phyloP scores from a whole-genome alignment of 306 rosid species.

The Neltuma alba region DNA sequence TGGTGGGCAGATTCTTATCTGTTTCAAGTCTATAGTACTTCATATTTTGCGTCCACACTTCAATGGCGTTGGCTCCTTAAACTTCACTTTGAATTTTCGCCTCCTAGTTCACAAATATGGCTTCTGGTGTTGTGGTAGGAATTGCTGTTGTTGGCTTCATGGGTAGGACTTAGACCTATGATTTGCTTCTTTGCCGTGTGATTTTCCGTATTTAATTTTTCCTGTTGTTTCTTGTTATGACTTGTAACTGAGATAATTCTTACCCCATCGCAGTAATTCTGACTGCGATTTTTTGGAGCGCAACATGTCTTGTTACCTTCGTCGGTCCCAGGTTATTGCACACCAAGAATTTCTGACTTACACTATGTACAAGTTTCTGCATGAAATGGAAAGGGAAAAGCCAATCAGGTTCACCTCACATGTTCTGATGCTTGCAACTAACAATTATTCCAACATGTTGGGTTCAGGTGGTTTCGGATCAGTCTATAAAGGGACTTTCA shows the following conservation, averaged over 20 bases:
- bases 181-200: neutral
- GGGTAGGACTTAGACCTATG: neutral
- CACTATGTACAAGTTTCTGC: constrained; percentile 36
- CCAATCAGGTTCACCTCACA: constrained; percentile 44
- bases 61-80: neutral
- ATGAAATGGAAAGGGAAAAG: constrained; percentile 45
- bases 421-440: constrained; percentile 43
- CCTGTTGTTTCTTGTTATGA: neutral
- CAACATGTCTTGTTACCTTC: neutral
- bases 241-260: neutral
- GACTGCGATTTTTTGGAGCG: neutral
- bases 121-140: neutral
- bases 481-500: constrained; percentile 47
- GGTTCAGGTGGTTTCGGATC: constrained; percentile 50
- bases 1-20: neutral
- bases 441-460: neutral
- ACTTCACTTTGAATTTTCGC: neutral
- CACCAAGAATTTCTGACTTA: constrained; percentile 27
- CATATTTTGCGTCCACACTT: too few species aligned
- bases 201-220: neutral
- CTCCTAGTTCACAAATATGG: neutral
- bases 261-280: neutral
- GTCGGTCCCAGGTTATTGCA: neutral
- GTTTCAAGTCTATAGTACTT: too few species aligned
- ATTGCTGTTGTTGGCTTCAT: neutral